phyloP scores from a whole-genome alignment of 2,329 filamentous ascomycete species.

The Hypoxylon sp. region DNA sequence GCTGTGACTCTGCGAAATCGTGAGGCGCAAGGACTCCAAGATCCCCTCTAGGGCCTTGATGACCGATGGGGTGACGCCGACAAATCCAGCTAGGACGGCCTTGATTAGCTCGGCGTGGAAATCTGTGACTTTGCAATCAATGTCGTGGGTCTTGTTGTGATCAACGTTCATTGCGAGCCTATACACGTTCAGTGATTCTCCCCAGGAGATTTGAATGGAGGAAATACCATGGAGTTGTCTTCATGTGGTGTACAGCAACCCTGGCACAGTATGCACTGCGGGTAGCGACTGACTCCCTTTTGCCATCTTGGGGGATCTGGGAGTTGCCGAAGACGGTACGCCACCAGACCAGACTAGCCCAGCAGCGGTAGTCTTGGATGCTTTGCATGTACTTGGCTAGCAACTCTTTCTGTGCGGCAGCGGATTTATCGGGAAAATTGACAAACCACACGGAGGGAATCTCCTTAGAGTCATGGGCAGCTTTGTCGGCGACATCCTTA shows the following conservation, averaged over 20 bases:
- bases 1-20: not conserved
- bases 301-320: not conserved
- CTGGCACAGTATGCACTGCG: not conserved
- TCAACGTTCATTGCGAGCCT: not conserved
- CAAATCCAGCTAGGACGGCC: not conserved
- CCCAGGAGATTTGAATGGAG: not conserved
- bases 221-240: not conserved
- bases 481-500: not conserved
- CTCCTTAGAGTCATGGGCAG: not conserved
- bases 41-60: not conserved
- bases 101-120: not conserved
- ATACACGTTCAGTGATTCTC: not conserved
- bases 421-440: not conserved
- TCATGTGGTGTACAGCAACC: not conserved
- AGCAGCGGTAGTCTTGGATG: not conserved
- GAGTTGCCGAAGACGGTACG: not conserved
- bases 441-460: not conserved
- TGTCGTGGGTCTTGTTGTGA: not conserved
- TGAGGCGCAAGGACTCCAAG: not conserved
- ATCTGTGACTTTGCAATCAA: not conserved
- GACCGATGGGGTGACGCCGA: not conserved
- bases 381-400: not conserved
- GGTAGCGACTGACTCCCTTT: not conserved
- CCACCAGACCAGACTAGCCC: not conserved
- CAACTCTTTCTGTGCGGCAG: not conserved